Conservation (phyloP, 148 eudicot species). For the Amaranthus cruentus region DNA sequence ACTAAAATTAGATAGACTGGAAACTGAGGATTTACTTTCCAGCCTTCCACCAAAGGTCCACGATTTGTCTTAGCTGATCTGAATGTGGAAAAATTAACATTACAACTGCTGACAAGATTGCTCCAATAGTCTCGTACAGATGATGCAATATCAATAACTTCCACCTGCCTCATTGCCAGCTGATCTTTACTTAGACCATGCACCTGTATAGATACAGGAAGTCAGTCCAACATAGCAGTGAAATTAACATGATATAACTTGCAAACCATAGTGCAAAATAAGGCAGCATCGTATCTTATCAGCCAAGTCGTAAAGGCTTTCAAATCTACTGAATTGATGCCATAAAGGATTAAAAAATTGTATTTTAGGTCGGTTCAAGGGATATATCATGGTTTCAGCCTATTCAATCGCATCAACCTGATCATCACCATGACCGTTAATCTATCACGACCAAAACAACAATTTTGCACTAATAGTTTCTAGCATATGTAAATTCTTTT, state of each 20-base stretch:
- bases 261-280: not conserved
- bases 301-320: too few relatives aligned
- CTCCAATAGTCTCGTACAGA: conserved; percentile 56
- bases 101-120: conserved; percentile 43
- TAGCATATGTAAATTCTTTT: too few relatives aligned
- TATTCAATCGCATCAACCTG: too few relatives aligned
- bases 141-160: conserved; percentile 54
- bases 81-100: conserved; percentile 49
- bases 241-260: not conserved
- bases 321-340: too few relatives aligned
- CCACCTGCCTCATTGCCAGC: conserved; percentile 51
- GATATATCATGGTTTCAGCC: too few relatives aligned
- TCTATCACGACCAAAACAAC: too few relatives aligned
- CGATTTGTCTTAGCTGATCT: conserved; percentile 51
- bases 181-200: conserved; percentile 54
- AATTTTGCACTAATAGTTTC: too few relatives aligned
- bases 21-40: conserved; percentile 43
- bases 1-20: not conserved
- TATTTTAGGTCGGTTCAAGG: too few relatives aligned
- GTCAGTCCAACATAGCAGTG: not conserved
- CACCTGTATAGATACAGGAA: conserved; percentile 34
- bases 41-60: conserved; percentile 61
- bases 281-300: too few relatives aligned
- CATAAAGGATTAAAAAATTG: too few relatives aligned
- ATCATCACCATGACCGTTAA: too few relatives aligned